Base-by-base conservation (phyloP, 2,329 filamentous ascomycete genomes). In the Aspergillus clavatus region DNA sequence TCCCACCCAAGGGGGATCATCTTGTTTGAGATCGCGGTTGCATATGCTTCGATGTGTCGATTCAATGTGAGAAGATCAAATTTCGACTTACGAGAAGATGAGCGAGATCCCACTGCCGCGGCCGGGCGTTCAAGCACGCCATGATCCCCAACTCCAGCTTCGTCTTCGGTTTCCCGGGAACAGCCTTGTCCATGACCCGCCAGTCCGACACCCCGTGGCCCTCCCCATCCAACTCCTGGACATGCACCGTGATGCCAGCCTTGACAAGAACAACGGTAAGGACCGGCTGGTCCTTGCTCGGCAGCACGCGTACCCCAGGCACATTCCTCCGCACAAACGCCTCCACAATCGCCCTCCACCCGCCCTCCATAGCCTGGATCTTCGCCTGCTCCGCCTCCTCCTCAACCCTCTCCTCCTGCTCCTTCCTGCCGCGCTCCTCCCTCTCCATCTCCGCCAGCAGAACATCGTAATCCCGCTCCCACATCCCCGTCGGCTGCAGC, bases 381-480 rank as follows among this genome's bases (percentile, higher is more conserved):
- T 57, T 58, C 1, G 43, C 50, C 3, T 58, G 58, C 41, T 68
- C 62, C 11, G 48, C 33, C n/a, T 65, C 55, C 42, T 68, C 64
- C 28, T 60, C 48, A 6, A 56, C 53, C 14, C 44, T 55, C 43
- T 47, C 46, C 21, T 49, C 47, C 22, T 57, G 52, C n/a, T 63
- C 58, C 38, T 58, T 53, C 47, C 58, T 56, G 3, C 19, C 40
- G 18, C 54, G 47, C 33, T 70, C 62, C 14, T 61, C 54, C 21
- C 57, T 52, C 21, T 56, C 49, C 21, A 70, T 50, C 7, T 62
- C 55, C 39, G 60, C 56, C 2, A 68, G 51, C 11, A 72, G 49
- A 3, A 50, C 49, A 26, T 57, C 61, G 35, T 74, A 74, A 47
- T 73, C 68, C 14, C 57, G 52, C 26, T 67, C 62, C 71, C 71